These are phyloP conservation scores for Mortierella sp. DNA, from an alignment of 371 early-diverging fungal genomes.

Conservation along the genomic window DNA sequence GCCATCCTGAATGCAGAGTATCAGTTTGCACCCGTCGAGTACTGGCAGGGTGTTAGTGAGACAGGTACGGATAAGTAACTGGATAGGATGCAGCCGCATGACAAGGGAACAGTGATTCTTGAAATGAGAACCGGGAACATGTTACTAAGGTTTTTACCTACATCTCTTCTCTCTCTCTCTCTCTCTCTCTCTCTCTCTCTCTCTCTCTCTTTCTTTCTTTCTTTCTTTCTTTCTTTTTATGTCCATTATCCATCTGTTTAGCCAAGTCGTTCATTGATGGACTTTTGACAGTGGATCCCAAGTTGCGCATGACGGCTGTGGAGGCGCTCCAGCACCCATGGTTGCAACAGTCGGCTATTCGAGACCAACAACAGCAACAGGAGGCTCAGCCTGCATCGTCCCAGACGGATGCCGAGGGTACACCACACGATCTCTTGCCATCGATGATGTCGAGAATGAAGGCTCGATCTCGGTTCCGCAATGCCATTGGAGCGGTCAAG, in stretches of 20 bases:
- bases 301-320: conserved; percentile 77
- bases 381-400: conserved; percentile 10
- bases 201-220: not conserved
- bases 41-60: conserved; percentile 71
- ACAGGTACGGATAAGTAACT: conserved; percentile 23
- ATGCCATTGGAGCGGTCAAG: conserved; percentile 67
- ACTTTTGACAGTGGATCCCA: conserved; percentile 80
- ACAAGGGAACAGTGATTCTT: not conserved
- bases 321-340: conserved; percentile 82
- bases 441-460: conserved; percentile 85
- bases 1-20: conserved; percentile 82
- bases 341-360: conserved; percentile 52
- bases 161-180: not conserved
- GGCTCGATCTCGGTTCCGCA: conserved; percentile 79
- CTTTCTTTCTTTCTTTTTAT: not conserved
- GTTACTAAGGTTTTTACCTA: too few species aligned
- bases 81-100: not conserved
- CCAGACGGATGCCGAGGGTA: conserved; percentile 34
- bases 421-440: conserved; percentile 70
- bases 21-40: conserved; percentile 77
- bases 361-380: conserved; percentile 13
- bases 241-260: conserved; percentile 23
- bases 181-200: not conserved
- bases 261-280: conserved; percentile 87
- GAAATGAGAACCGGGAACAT: not conserved